A percentile compares a stretch with the other conserved stretches of the same genome.
phyloP scores from a whole-genome alignment of 169 alveolate genomes.

The Cryptosporidium baileyi region DNA sequence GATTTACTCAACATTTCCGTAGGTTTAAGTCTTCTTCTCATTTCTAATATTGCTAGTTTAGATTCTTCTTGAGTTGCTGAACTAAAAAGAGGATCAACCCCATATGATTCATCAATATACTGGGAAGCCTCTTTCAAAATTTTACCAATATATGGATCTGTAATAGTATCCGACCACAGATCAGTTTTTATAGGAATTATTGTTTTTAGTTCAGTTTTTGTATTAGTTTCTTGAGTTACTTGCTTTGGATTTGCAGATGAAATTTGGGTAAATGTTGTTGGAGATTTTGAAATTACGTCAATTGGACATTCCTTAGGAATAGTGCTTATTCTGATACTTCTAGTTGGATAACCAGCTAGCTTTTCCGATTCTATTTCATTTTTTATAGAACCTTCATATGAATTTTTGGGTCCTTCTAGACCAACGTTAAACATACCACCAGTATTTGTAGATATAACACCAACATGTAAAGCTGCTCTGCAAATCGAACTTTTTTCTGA shows the following conservation, averaged over 20 bases:
- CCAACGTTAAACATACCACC: slow-evolving; percentile 85
- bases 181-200: neutral
- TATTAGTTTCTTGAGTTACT: neutral
- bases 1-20: slow-evolving; percentile 81
- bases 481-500: slow-evolving; percentile 87
- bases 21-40: slow-evolving; percentile 84
- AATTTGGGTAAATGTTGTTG: slow-evolving; percentile 7
- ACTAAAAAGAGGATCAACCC: slow-evolving; percentile 83
- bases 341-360: slow-evolving; percentile 75
- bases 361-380: slow-evolving; percentile 85
- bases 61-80: slow-evolving; percentile 82
- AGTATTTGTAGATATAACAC: slow-evolving; percentile 77
- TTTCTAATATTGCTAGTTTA: slow-evolving; percentile 78
- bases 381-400: slow-evolving; percentile 83
- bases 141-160: slow-evolving; percentile 26
- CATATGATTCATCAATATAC: slow-evolving; percentile 84
- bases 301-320: slow-evolving; percentile 75
- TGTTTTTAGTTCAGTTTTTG: neutral
- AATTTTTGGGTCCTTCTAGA: slow-evolving; percentile 82
- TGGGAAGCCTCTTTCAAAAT: slow-evolving; percentile 39
- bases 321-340: slow-evolving; percentile 75
- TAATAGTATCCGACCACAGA: slow-evolving; percentile 6
- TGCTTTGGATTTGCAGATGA: slow-evolving; percentile 31
- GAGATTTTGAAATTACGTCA: slow-evolving; percentile 34
- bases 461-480: slow-evolving; percentile 89